Conservation (phyloP, 2,329 filamentous ascomycete genomes). For the Chalara sp. region DNA sequence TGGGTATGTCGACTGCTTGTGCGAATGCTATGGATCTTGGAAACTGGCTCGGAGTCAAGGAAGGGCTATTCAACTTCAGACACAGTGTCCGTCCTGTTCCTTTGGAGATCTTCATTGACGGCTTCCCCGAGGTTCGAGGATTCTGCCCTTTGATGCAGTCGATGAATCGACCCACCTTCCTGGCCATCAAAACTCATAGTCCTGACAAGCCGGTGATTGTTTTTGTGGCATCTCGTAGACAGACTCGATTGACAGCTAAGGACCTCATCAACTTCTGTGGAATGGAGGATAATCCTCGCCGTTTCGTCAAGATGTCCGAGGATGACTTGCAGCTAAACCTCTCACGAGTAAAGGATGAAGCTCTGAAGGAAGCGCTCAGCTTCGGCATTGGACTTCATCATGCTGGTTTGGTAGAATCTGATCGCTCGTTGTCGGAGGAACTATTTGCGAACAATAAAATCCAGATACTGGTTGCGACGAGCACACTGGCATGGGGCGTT, state of each 20-base stretch:
- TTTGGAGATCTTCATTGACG: slow-evolving; percentile 93
- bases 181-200: slow-evolving; percentile 94
- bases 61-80: slow-evolving; percentile 92
- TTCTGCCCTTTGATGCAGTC: slow-evolving; percentile 98
- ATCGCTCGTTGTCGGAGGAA: slow-evolving; percentile 86
- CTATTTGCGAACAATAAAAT: slow-evolving; percentile 97
- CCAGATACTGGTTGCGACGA: slow-evolving; percentile 91
- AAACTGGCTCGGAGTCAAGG: slow-evolving; percentile 96
- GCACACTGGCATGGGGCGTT: slow-evolving; percentile 95
- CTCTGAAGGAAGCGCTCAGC: slow-evolving; percentile 85
- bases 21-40: slow-evolving; percentile 90
- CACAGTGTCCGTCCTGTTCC: slow-evolving; percentile 96
- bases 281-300: slow-evolving; percentile 94
- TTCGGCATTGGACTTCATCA: slow-evolving; percentile 98
- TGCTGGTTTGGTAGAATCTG: slow-evolving; percentile 90
- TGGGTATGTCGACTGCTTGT: slow-evolving; percentile 99
- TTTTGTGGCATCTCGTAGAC: slow-evolving; percentile 90
- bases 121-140: slow-evolving; percentile 88
- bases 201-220: slow-evolving; percentile 97
- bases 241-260: slow-evolving; percentile 90
- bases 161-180: slow-evolving; percentile 95
- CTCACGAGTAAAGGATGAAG: slow-evolving; percentile 86
- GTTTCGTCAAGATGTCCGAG: slow-evolving; percentile 90
- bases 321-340: slow-evolving; percentile 87
- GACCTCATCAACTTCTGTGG: slow-evolving; percentile 96